A percentile compares a stretch with the other conserved stretches of the same genome.
Conservation (phyloP, 23 red algal species). For the Chondrus crispus region DNA sequence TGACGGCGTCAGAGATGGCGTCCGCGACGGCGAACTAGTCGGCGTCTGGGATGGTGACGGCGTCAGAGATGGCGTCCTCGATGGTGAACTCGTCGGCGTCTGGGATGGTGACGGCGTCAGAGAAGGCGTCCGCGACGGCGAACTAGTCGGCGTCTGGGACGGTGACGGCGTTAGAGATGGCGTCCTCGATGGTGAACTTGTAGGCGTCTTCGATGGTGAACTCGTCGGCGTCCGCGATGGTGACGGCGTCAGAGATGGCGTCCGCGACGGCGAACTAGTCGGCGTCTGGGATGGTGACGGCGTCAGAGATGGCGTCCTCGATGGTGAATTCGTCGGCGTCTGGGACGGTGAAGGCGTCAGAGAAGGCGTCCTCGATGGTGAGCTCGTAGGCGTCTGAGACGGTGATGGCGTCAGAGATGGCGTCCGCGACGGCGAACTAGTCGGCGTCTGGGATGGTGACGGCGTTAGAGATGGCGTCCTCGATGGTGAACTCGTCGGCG, state of each 20-base stretch:
- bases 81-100: background rate
- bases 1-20: background rate
- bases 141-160: background rate
- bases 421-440: background rate
- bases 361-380: background rate
- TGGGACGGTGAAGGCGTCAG: background rate
- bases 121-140: background rate
- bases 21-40: background rate
- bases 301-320: background rate
- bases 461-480: background rate
- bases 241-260: background rate
- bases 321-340: too few relatives aligned
- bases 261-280: background rate
- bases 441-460: background rate
- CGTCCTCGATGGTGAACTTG: background rate
- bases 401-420: background rate
- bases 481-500: background rate
- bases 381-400: background rate
- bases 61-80: background rate
- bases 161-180: background rate
- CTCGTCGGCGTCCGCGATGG: background rate
- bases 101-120: background rate
- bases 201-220: background rate
- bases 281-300: background rate
- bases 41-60: background rate